Evolutionary conservation across 2,329 filamentous ascomycete genomes (phyloP), one percentile per base, ranked within the genome.

Genomic region (Ophiostoma himal-ulmi): DNA sequence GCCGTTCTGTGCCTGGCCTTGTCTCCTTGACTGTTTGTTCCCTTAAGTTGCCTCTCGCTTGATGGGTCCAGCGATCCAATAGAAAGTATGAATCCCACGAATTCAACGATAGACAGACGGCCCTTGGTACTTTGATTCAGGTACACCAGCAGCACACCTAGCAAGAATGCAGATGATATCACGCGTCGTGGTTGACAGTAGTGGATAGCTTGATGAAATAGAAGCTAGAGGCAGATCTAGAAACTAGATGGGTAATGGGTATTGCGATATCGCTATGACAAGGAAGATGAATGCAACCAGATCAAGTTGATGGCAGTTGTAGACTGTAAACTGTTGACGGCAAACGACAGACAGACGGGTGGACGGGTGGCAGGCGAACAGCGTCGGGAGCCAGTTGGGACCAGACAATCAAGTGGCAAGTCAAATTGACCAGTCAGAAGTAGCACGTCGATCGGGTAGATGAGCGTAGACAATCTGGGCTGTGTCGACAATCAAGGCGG

Each of bases 161-260:
- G 26, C 57, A 34, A 62, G 22, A 62, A 62, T 62, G 26, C 57
- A 62, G 26, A 36, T 62, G 57, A 62, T 62, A 62, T 62, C 57
- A 62, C 57, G 57, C 57, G 57, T 62, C 57, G 57, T 62, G 26
- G 8, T 62, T 62, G 26, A 26, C 52, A 54, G 57, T 34, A 14
- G 26, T 62, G 20, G 26, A 34, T 34, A 62, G 26, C 26, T 34
- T 17, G 57, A 62, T 57, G 52, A 13, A 57, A 8, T 13, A 20
- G 44, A 48, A 30, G 52, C 52, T 57, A 57, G 52, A 57, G n/a
- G 52, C 52, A 30, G 52, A 26, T 22, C 52, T 57, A 26, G 52
- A 26, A 62, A 26, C 26, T 62, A 34, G n/a, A 57, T 22, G 52
- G 52, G 17, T 22, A 26, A 30, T 22, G 44, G 44, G 14, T 6